Conservation (phyloP, 306 rosid species). For the Glycine soja region DNA sequence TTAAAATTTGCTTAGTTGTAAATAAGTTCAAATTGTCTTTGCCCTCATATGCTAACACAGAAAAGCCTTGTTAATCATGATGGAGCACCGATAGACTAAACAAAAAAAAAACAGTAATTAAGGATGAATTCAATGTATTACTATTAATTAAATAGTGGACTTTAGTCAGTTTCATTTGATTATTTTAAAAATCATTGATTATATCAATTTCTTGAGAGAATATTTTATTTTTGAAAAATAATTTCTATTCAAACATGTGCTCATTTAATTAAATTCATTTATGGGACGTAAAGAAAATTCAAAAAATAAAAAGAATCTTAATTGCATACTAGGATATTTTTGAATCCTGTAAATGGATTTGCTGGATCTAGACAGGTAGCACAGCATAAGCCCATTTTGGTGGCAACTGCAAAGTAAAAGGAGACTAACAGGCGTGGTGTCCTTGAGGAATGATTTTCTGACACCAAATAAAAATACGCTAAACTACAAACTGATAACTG, state of each 20-base stretch:
- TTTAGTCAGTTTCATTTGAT: not conserved
- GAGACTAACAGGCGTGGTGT: constrained; percentile 41
- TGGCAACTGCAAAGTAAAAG: constrained; percentile 42
- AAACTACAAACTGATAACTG: not conserved
- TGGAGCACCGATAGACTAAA: not conserved
- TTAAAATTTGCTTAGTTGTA: too few species aligned
- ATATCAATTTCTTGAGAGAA: not conserved
- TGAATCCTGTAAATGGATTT: constrained; percentile 10
- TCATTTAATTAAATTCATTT: not conserved
- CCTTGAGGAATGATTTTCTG: constrained; percentile 50
- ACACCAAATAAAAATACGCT: constrained; percentile 15
- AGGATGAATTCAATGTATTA: too few species aligned
- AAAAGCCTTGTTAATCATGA: too few species aligned
- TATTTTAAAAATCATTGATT: not conserved
- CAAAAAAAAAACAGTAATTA: too few species aligned
- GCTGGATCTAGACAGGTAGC: not conserved
- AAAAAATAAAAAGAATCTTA: not conserved
- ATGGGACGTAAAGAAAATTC: not conserved
- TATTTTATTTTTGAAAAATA: not conserved
- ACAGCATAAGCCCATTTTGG: not conserved
- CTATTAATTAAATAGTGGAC: too few species aligned
- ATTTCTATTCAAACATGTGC: not conserved
- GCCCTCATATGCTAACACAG: too few species aligned
- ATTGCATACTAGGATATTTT: not conserved
- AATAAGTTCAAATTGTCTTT: too few species aligned